Conservation (phyloP, 345 rosid species). For the Tarenaya hassleriana region DNA sequence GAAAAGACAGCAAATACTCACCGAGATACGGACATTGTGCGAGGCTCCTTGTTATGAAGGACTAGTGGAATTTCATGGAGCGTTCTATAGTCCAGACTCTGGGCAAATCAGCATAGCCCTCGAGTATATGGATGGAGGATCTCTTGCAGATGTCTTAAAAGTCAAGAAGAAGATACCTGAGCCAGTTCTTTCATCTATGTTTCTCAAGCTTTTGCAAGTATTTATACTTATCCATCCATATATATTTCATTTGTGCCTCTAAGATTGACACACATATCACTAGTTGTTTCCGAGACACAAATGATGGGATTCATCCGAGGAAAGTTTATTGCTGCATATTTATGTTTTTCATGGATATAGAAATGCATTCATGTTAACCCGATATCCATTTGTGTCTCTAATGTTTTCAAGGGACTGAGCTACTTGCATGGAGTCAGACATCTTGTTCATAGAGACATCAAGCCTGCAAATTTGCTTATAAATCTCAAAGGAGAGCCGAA, state of each 20-base stretch:
- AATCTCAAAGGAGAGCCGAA: slow-evolving; percentile 94
- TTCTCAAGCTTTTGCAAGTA: slow-evolving; percentile 78
- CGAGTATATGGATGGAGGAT: slow-evolving; percentile 97
- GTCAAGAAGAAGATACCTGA: slow-evolving; percentile 61
- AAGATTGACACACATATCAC: too few species aligned
- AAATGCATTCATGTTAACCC: background rate
- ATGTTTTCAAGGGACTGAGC: slow-evolving; percentile 55
- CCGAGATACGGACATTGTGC: slow-evolving; percentile 87
- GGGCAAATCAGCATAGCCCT: slow-evolving; percentile 97
- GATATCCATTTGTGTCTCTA: background rate
- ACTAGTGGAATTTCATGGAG: slow-evolving; percentile 94
- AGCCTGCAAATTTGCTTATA: slow-evolving; percentile 92
- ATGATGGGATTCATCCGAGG: too few species aligned
- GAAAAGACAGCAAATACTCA: slow-evolving; percentile 88
- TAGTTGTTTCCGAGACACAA: too few species aligned
- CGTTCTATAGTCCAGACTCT: slow-evolving; percentile 84
- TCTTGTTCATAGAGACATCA: slow-evolving; percentile 94
- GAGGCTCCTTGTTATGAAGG: slow-evolving; percentile 92
- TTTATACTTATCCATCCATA: slow-evolving; percentile 17
- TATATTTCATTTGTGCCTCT: slow-evolving; percentile 2
- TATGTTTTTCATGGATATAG: slow-evolving; percentile 6
- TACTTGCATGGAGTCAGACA: slow-evolving; percentile 89
- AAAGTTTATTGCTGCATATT: background rate
- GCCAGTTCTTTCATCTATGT: slow-evolving; percentile 80
- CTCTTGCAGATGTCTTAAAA: slow-evolving; percentile 78